Base-by-base conservation (phyloP, 1,284 basidiomycete species). In the Agroathelia rolfsii region DNA sequence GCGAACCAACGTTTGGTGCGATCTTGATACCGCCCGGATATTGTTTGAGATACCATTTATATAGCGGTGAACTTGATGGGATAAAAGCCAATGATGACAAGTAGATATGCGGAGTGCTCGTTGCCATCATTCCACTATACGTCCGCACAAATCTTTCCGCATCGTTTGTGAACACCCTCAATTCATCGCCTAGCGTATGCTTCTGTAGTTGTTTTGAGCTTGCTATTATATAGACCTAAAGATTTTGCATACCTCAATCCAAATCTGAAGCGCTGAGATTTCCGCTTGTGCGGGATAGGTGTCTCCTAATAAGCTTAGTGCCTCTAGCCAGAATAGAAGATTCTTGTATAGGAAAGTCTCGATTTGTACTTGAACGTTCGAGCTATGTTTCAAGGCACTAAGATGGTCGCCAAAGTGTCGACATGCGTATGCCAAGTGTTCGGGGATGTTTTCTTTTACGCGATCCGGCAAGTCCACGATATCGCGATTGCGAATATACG, bases 391-490 rank as follows among this genome's bases (percentile, higher is more conserved):
- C n/a, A n/a, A n/a, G n/a, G n/a, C n/a, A n/a, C n/a, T n/a, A n/a
- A 53, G 29, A 36, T 56, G 52, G 28, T 37, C 37, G 0, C 34
- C 43, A 46, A 47, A 54, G 30, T 39, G 51, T 15, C 36, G 43
- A 33, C 44, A 50, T 10, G 49, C 35, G 36, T 55, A 55, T 2
- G 32, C 41, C 2, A 53, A 32, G 30, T 44, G 33, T 3, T 34
- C 23, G 10, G 47, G 24, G 6, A 55, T 46, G n/a, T 28, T 26
- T 11, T 32, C 22, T 11, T 28, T 27, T 5, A 49, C 29, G 1
- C 36, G 23, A 6, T 23, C 8, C 3, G 23, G 13, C 0, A 46
- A 28, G 29, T 46, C 43, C 1, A 34, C 27, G 10, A 53, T 26
- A 3, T 49, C 44, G 7, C n/a, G 6, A 20, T 54, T 53, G 4